Evolutionary conservation across 73 alveolate genomes (phyloP).

Genomic region (Stentor coeruleus): DNA sequence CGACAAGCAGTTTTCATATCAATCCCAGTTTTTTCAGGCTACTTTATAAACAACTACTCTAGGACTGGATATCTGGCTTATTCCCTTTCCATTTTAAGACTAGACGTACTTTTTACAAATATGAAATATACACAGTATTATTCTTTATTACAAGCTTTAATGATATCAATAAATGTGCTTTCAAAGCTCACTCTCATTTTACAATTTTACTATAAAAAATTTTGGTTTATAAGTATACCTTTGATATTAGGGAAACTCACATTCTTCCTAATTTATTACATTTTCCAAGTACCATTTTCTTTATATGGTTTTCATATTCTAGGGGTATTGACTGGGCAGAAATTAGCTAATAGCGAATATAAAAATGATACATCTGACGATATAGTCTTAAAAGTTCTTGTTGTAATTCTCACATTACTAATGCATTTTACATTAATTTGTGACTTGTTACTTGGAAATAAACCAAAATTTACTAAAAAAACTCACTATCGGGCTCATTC

Average conservation of each 20-base stretch:
- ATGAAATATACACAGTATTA: neutral
- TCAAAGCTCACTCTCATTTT: neutral
- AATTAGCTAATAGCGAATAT: neutral
- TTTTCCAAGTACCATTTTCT: neutral
- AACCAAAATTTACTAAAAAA: neutral
- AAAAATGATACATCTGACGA: neutral
- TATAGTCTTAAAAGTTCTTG: neutral
- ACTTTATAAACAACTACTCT: neutral
- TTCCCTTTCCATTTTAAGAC: neutral
- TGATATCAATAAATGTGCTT: neutral
- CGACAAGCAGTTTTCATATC: no score
- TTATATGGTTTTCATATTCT: neutral
- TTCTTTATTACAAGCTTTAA: no score
- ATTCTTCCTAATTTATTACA: no score
- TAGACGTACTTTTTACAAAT: neutral
- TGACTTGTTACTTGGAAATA: neutral
- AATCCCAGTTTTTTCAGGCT: neutral
- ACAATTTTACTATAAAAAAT: neutral
- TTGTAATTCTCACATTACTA: neutral
- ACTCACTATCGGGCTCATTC: neutral
- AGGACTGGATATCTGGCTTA: neutral
- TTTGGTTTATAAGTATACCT: no score
- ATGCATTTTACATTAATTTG: neutral
- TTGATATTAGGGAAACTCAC: neutral
- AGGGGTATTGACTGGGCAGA: neutral